A percentile compares a stretch with the other conserved stretches of the same genome.
Evolutionary conservation across 2,329 filamentous ascomycete species (phyloP).

Genomic region (Xylaria sp.): DNA sequence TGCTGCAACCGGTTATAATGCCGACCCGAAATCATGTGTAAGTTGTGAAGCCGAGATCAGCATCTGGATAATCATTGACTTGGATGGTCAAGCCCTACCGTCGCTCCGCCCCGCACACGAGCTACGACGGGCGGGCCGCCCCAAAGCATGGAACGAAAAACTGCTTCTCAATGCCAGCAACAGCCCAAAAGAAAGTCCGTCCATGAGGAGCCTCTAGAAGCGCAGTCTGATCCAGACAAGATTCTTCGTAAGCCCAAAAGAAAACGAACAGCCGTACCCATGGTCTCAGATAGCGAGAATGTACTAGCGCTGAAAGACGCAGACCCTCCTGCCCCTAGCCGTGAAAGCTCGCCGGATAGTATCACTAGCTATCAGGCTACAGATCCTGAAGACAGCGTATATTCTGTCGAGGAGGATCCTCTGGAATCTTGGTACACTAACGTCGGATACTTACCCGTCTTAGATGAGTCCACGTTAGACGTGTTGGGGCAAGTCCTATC

Average conservation of each 20-base stretch:
- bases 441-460: background rate
- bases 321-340: background rate
- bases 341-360: background rate
- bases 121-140: too few species aligned
- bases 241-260: background rate
- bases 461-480: background rate
- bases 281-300: background rate
- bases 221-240: background rate
- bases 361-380: background rate
- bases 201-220: background rate
- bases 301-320: background rate
- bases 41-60: too few species aligned
- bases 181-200: background rate
- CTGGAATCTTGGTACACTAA: constrained; percentile 1
- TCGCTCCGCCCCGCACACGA: background rate
- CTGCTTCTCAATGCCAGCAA: background rate
- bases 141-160: background rate
- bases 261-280: background rate
- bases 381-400: background rate
- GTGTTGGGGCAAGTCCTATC: constrained; percentile 12
- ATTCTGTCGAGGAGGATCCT: background rate
- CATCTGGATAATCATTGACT: background rate
- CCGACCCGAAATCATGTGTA: too few species aligned
- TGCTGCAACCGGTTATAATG: too few species aligned
- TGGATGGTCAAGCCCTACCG: background rate